These are phyloP conservation scores for Populus davidiana DNA, from an alignment of 345 rosid genomes.

Conservation along the genomic window DNA sequence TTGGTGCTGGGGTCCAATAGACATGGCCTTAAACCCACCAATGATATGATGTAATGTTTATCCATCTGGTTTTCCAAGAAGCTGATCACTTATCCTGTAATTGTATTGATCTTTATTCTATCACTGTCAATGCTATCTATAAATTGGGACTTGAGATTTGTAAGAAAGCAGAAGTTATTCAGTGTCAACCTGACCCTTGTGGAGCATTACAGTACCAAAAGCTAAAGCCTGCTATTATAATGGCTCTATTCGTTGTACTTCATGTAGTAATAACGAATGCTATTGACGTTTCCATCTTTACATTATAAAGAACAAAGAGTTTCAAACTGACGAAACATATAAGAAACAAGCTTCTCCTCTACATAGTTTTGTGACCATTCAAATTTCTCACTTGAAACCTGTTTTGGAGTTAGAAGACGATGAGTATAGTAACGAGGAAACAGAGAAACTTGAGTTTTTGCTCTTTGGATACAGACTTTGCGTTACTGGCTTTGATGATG, in stretches of 20 bases:
- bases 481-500: conserved; percentile 48
- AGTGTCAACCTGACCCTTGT: background rate
- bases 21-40: background rate
- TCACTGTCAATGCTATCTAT: background rate
- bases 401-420: conserved; percentile 39
- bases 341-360: conserved; percentile 22
- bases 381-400: conserved; percentile 33
- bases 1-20: background rate
- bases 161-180: conserved; percentile 1
- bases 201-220: background rate
- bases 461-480: conserved; percentile 44
- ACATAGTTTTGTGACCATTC: conserved; percentile 7
- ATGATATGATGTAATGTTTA: background rate
- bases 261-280: conserved; percentile 12
- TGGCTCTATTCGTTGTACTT: conserved; percentile 11
- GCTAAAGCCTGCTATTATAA: conserved; percentile 5
- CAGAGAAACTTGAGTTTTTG: conserved; percentile 79
- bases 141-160: background rate
- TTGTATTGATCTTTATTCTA: background rate
- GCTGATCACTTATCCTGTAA: background rate
- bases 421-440: conserved; percentile 73
- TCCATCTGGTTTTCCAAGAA: background rate
- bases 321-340: conserved; percentile 12
- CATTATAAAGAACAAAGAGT: conserved; percentile 20
- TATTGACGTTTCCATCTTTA: conserved; percentile 27